A percentile compares a stretch with the other conserved stretches of the same genome.
phyloP scores from a whole-genome alignment of 768 basidiomycete species.

The Pluteus cervinus region DNA sequence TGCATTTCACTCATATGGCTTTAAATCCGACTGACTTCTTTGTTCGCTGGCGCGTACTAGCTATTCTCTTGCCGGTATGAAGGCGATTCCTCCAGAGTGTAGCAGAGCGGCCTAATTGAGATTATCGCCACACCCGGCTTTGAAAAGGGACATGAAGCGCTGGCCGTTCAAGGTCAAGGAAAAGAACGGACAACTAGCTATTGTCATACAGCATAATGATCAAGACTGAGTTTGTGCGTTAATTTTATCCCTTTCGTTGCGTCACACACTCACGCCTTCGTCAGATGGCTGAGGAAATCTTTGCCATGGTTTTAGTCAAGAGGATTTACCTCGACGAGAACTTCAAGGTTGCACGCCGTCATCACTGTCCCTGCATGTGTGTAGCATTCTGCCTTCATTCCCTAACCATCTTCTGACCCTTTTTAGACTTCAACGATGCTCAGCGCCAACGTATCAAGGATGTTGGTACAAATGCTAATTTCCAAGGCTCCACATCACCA shows the following conservation, averaged over 20 bases:
- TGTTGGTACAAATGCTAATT: conserved; percentile 90
- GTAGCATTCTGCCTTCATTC: no score
- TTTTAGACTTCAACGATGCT: conserved; percentile 91
- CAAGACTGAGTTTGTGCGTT: conserved; percentile 78
- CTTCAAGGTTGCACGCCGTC: conserved; percentile 95
- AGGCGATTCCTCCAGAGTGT: conserved; percentile 21
- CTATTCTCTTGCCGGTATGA: neutral
- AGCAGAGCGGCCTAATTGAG: conserved; percentile 52
- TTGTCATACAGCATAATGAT: conserved; percentile 74
- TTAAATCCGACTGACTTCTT: conserved; percentile 5
- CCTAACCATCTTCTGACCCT: conserved; percentile 8
- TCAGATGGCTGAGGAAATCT: conserved; percentile 92
- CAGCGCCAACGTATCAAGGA: conserved; percentile 99
- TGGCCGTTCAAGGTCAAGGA: conserved; percentile 85
- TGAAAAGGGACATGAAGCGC: conserved; percentile 82
- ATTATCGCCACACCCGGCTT: conserved; percentile 85
- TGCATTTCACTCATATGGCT: conserved; percentile 8
- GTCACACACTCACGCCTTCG: conserved; percentile 1
- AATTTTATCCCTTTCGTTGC: neutral
- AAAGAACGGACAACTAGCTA: conserved; percentile 74
- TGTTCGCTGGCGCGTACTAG: conserved; percentile 14
- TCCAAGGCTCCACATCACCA: conserved; percentile 93
- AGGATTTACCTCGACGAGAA: conserved; percentile 98
- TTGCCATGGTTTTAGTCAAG: conserved; percentile 91
- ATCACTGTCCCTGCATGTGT: conserved; percentile 95